phyloP scores from a whole-genome alignment of 2,329 filamentous ascomycete species.

The Fusarium zealandicum region DNA sequence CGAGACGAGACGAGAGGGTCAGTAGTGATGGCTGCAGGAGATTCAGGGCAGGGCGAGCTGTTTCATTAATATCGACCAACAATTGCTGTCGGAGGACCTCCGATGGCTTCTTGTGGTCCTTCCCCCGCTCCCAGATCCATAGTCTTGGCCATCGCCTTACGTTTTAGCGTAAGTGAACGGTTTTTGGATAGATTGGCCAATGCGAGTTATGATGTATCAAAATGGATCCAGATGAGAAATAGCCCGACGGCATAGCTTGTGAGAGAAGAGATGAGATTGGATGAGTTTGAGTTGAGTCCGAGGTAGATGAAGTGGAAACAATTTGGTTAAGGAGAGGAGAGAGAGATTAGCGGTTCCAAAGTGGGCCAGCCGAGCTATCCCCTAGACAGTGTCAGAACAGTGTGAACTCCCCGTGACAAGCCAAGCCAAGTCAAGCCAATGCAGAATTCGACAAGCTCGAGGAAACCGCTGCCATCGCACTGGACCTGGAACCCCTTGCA shows the following conservation, averaged over 20 bases:
- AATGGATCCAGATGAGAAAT: too few relatives aligned
- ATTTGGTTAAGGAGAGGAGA: too few relatives aligned
- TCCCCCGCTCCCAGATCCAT: slow-evolving; percentile 2
- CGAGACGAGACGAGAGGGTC: too few relatives aligned
- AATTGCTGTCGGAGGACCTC: neutral
- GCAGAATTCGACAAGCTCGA: too few relatives aligned
- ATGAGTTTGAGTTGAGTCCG: too few relatives aligned
- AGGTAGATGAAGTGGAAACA: too few relatives aligned
- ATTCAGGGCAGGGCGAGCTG: neutral
- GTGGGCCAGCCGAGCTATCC: too few relatives aligned
- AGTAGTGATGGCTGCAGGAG: neutral
- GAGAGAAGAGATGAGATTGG: neutral
- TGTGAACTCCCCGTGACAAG: too few relatives aligned
- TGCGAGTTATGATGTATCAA: neutral
- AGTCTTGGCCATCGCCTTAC: neutral
- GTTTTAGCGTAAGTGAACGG: slow-evolving; percentile 2
- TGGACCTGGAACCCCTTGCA: neutral
- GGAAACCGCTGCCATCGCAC: slow-evolving; percentile 7
- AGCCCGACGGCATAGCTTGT: too few relatives aligned
- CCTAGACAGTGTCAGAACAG: too few relatives aligned
- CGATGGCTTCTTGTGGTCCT: neutral
- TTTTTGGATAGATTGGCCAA: slow-evolving; percentile 5
- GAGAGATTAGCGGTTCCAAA: too few relatives aligned
- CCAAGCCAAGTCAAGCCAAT: too few relatives aligned
- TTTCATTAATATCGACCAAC: neutral